Conservation (phyloP, 2,329 filamentous ascomycete species). For the Exserohilum rostratum region DNA sequence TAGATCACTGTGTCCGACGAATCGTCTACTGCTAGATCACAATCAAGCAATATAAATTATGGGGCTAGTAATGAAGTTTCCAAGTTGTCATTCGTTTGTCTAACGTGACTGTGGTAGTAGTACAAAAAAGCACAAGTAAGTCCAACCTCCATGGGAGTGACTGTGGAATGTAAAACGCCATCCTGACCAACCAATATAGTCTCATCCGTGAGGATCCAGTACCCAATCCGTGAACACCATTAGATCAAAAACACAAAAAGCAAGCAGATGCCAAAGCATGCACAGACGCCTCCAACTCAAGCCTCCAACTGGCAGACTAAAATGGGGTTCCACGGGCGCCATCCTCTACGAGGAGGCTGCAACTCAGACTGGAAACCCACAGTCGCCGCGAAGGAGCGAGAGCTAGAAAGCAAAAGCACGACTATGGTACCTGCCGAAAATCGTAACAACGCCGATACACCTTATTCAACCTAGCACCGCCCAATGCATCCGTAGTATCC, state of each 20-base stretch:
- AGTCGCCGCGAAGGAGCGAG: constrained; percentile 19
- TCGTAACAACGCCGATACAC: neutral
- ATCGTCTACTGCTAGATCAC: neutral
- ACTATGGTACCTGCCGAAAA: constrained; percentile 1
- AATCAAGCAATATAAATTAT: neutral
- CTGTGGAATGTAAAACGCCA: constrained; percentile 1
- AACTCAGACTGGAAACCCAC: constrained; percentile 22
- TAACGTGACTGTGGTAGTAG: neutral
- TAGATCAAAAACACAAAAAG: neutral
- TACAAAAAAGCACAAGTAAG: neutral
- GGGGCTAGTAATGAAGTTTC: neutral
- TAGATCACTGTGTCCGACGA: neutral
- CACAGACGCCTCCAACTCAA: neutral
- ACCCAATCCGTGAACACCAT: neutral
- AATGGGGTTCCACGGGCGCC: constrained; percentile 27
- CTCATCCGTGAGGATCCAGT: constrained; percentile 3
- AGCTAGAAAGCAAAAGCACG: neutral
- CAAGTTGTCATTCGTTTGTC: constrained; percentile 1
- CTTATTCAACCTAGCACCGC: neutral
- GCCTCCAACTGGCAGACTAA: constrained; percentile 27
- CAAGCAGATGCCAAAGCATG: neutral
- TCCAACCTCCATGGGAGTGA: constrained; percentile 4
- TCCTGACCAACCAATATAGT: constrained; percentile 7
- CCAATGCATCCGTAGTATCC: constrained; percentile 6
- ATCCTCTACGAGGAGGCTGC: constrained; percentile 22